Evolutionary conservation across 2,329 filamentous ascomycete species (phyloP), one percentile per base, ranked within the genome.

Genomic region (Phialophora macrospora): DNA sequence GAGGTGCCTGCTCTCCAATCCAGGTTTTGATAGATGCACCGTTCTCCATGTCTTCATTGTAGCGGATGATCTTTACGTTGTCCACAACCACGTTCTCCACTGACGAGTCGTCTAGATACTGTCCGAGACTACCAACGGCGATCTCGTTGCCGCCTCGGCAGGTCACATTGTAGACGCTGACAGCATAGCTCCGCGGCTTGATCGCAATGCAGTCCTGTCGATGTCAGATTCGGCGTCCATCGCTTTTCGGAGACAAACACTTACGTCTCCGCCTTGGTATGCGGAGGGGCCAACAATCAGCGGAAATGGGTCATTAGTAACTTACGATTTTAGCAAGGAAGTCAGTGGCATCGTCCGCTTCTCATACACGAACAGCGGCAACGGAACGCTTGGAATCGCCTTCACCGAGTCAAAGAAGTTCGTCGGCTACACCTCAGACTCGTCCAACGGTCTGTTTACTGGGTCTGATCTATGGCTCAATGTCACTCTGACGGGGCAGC

Each of bases 131-230:
- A 1, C 84, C 84, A 46, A 81, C 79, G 4, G 84, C 83, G 30
- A 80, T 79, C 59, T 80, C 80, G 65, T 86, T 86, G 2, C 84
- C 84, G 12, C 82, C 81, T 49, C 79, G 78, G 62, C 86, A 90
- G 65, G 78, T 80, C 6, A 80, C 70, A 73, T 85, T 89, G 63
- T 84, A 81, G 63, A 82, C 75, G 41, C 78, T 76, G 66, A 84
- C 81, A 71, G 88, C 87, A 75, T 86, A 82, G 64, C 86, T 87
- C 76, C 89, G 82, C 49, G 83, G 80, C 76, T 90, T 91, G 67
- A 82, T 80, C 48, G 84, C 83, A 28, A 87, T 83, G 75, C 89
- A 92, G 63, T 84, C 78, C 56, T 59, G 38, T 24, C 17, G 26
- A 14, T 26, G 56, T 59, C 38, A 59, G 56, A 20, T 6, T 44